Conservation (phyloP, 768 basidiomycete genomes). For the Boletus edulis region DNA sequence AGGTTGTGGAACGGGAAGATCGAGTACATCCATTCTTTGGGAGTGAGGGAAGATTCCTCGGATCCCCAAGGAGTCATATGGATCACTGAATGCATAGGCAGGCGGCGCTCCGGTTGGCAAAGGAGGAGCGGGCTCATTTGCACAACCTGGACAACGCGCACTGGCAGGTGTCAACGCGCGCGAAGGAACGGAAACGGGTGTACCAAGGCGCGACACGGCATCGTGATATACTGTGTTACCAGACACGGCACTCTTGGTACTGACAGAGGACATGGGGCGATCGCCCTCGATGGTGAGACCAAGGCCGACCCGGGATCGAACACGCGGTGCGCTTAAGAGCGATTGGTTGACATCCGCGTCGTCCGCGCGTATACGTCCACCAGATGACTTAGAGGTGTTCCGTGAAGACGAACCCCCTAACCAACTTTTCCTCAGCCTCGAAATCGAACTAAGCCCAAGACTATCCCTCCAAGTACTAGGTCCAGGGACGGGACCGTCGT, state of each 20-base stretch:
- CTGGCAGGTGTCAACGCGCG: slow-evolving; percentile 47
- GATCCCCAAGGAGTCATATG: slow-evolving; percentile 26
- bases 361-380: slow-evolving; percentile 30
- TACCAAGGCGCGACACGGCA: slow-evolving; percentile 46
- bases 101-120: slow-evolving; percentile 28
- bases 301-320: slow-evolving; percentile 31
- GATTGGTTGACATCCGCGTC: slow-evolving; percentile 48
- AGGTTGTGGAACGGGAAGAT: slow-evolving; percentile 57
- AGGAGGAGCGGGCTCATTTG: slow-evolving; percentile 8
- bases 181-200: slow-evolving; percentile 41
- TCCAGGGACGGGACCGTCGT: slow-evolving; percentile 23
- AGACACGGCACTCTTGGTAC: slow-evolving; percentile 49
- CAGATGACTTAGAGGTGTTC: slow-evolving; percentile 30
- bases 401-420: slow-evolving; percentile 40
- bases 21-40: slow-evolving; percentile 45
- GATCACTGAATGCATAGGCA: slow-evolving; percentile 31
- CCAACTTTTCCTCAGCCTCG: slow-evolving; percentile 57
- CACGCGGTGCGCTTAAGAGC: slow-evolving; percentile 27
- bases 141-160: slow-evolving; percentile 15
- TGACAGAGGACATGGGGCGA: slow-evolving; percentile 59
- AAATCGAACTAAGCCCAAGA: slow-evolving; percentile 49
- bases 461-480: slow-evolving; percentile 32
- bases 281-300: slow-evolving; percentile 39
- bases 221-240: slow-evolving; percentile 64
- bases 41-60: slow-evolving; percentile 26